Evolutionary conservation across 2,329 filamentous ascomycete genomes (phyloP), one percentile per base, ranked within the genome.

Genomic region (Ceratocystis cubensis): DNA sequence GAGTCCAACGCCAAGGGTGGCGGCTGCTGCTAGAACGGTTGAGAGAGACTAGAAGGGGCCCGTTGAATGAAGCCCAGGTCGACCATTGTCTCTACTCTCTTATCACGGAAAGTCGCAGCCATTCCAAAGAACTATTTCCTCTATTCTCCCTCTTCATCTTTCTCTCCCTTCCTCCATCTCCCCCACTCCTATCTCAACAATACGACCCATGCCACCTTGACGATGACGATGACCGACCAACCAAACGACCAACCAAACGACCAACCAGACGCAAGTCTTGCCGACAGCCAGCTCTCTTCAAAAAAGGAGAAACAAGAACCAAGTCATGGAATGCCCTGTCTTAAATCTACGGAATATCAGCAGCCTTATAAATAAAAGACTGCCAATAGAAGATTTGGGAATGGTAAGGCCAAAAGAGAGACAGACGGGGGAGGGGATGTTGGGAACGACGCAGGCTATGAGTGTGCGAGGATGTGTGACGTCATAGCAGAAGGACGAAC

Each of bases 1-100:
- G 82, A 84, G 70, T 80, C 80, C 62, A 80, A 80, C 68, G 77
- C 79, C 65, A 70, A 81, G 67, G 81, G 82, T 65, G 81, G 85
- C 73, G 91, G 91, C 78, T 96, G 91, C 80, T 95, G 90, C 75
- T 95, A 85, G 79, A 74, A 45, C 62, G 25, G 44, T 25, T 44
- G 37, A 15, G 10, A 41, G 37, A 41, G 37, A 41, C 37, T 15
- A 41, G 10, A 41, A 41, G 37, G 37, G 37, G 46, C 25, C 2
- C 13, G n/a, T 56, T 33, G 17, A 48, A 20, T n/a, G 46, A 48
- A 3, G 46, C 46, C 17, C 46, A 48, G 46, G 28, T 15, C 63
- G 28, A 56, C 15, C 44, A 25, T 5, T 61, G 13, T n/a, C 33
- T 46, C 37, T 15, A 25, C 61, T 28, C n/a, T 48, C 61, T 50